Conservation (phyloP, 495 filamentous ascomycete species). For the Penicillium malachiteum region DNA sequence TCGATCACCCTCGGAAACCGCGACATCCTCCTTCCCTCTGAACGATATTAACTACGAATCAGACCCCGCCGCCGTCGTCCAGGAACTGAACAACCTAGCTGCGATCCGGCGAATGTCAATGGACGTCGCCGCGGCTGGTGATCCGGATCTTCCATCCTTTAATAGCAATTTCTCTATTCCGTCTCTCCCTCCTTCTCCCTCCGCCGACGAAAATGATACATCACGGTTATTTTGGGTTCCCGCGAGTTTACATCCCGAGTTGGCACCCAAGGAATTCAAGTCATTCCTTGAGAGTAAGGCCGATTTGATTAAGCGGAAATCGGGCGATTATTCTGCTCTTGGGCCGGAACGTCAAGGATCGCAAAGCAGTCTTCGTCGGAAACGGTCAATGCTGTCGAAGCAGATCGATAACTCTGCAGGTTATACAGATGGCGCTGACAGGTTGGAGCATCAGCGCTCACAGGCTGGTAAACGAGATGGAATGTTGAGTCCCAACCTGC, state of each 20-base stretch:
- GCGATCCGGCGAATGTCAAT: conserved; percentile 97
- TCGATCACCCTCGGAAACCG: conserved; percentile 62
- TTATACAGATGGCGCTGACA: conserved; percentile 86
- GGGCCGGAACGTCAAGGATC: conserved; percentile 61
- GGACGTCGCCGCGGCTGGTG: conserved; percentile 87
- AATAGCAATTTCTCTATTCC: conserved; percentile 61
- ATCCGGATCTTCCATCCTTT: conserved; percentile 91
- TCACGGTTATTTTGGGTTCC: conserved; percentile 94
- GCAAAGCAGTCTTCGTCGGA: conserved; percentile 67
- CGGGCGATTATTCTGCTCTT: conserved; percentile 66
- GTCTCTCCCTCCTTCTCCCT: conserved; percentile 68
- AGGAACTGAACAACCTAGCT: conserved; percentile 93
- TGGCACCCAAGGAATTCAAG: conserved; percentile 96
- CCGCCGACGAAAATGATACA: conserved; percentile 79
- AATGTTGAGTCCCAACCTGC: conserved; percentile 56
- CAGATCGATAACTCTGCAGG: conserved; percentile 78
- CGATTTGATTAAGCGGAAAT: conserved; percentile 81
- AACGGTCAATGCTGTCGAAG: conserved; percentile 93
- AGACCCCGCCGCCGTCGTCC: conserved; percentile 85
- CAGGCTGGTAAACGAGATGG: conserved; percentile 52
- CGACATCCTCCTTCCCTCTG: conserved; percentile 75
- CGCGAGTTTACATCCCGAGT: conserved; percentile 87
- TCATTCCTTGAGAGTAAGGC: conserved; percentile 92
- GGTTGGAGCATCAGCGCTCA: conserved; percentile 74
- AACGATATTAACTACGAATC: conserved; percentile 92